Base-by-base conservation (phyloP, 495 filamentous ascomycete genomes). In the Friedmanniomyces endolithicus region DNA sequence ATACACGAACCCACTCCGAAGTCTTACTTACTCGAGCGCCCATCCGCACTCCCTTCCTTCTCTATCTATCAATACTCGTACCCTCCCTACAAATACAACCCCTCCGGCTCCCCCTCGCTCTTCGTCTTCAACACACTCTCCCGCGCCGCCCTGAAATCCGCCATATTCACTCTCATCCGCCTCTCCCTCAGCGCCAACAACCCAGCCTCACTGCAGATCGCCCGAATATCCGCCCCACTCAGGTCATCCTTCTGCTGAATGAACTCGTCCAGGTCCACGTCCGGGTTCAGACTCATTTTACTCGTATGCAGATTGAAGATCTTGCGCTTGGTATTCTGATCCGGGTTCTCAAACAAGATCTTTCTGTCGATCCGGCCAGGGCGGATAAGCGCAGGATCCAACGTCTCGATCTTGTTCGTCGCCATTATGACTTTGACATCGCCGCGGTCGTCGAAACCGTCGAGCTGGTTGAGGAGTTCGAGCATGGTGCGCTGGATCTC, bases 371-470 rank as follows among this genome's bases (percentile, higher is more conserved):
- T 99, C 80, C 92, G 88, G 61, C 92, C 92, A 46, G 92, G 92
- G 57, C 92, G 84, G 67, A 99, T 99, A 59, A 99, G 75, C 45
- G 92, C 92, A 44, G 92, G 92, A 63, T 99, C 92, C 24, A 99
- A 76, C 2, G 88, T 95, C 65, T 99, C 92, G 59, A 99, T 99
- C 78, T 99, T 99, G 79, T 99, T 99, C 48, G 92, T 99, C 17
- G 92, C 92, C 87, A 99, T 95, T 70, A 99, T 88, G 50, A 99
- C 92, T 76, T 99, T 99, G 69, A 99, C 94, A 68, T 99, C 92
- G 59, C 92, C 92, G 60, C 92, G 85, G 70, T 99, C 92, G 70
- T 99, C 92, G 71, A 99, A 99, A 55, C 92, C 92, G 67, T 99
- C 92, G 16, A 99, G 81, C 70, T 99, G 92, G 70, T 99, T 99